Evolutionary conservation across 495 filamentous ascomycete species (phyloP), one percentile per base, ranked within the genome.

Genomic region (Lasiosphaeria ovina): DNA sequence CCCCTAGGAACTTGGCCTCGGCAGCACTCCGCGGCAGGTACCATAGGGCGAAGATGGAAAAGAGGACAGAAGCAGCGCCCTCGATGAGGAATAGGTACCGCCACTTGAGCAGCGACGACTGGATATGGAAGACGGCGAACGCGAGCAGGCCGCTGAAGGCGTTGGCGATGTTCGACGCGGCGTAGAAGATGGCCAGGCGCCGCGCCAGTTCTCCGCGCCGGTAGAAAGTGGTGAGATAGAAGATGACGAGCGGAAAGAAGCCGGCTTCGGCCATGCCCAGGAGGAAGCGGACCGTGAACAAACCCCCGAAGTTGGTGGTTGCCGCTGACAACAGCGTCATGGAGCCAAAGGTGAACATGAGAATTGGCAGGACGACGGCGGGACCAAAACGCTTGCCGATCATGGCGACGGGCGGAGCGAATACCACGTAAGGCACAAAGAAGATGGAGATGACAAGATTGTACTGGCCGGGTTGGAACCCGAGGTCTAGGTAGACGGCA

Each of bases 81-180:
- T 93, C 89, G 42, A 92, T 85, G 54, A 92, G 74, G 71, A 93
- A 93, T 9, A 92, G 83, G 69, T 90, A 91, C 4, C 86, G 78
- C 89, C 90, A 93, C 17, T 78, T 72, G 3, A 74, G 57, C 34
- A 89, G 64, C 31, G 40, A 51, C 32, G 67, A 73, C 56, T 82
- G 75, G 66, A 92, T 91, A 55, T 86, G 89, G 71, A 92, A 91
- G 6, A 90, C 85, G 1, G 87, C 89, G 56, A 89, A 91, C 0
- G 89, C 85, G 24, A 93, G 78, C 1, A 92, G 76, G 9, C 89
- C 89, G 1, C 83, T 82, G 67, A 91, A 92, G 36, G 89, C 89
- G 53, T 83, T 84, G 42, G 89, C 89, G 52, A 92, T 87, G 59
- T 85, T 89, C 35, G 83, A 86, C 0, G 87, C 88, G 0, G 89